phyloP scores from a whole-genome alignment of 2,329 filamentous ascomycete species.

The Dothiorella sarmentorum region DNA sequence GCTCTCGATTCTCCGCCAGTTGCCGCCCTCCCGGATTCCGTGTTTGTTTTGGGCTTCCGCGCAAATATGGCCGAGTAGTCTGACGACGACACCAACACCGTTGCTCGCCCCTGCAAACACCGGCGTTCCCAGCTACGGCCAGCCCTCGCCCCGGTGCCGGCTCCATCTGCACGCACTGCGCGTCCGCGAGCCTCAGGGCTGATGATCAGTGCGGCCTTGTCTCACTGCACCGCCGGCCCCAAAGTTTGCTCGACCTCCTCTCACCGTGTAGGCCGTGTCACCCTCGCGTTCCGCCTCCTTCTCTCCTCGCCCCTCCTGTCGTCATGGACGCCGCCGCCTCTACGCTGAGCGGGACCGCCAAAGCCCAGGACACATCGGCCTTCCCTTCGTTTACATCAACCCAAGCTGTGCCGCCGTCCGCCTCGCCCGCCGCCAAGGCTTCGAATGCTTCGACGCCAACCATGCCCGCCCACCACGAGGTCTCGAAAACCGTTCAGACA shows the following conservation, averaged over 20 bases:
- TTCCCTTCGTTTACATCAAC: conserved; percentile 18
- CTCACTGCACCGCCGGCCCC: conserved; percentile 15
- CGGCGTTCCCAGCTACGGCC: conserved; percentile 3
- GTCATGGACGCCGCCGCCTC: conserved; percentile 18
- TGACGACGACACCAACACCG: conserved; percentile 4
- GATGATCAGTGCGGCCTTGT: conserved; percentile 18
- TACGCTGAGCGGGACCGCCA: conserved; percentile 16
- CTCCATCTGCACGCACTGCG: conserved; percentile 8
- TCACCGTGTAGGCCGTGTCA: conserved; percentile 23
- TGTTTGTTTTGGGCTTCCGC: background rate
- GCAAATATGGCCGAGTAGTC: conserved; percentile 4
- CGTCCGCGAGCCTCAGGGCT: conserved; percentile 3
- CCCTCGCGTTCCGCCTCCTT: conserved; percentile 24
- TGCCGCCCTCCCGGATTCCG: background rate
- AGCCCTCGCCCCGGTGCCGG: background rate
- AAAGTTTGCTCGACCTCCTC: conserved; percentile 18
- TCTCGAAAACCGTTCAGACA: conserved; percentile 27
- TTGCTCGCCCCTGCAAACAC: conserved; percentile 1
- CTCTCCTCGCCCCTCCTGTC: conserved; percentile 18
- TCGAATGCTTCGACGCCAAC: conserved; percentile 22
- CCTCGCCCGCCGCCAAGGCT: conserved; percentile 11
- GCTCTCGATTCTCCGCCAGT: background rate
- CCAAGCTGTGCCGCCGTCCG: background rate
- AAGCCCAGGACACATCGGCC: conserved; percentile 9
- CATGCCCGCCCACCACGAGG: conserved; percentile 27